Percentiles rank a stretch among this genome's conserved stretches.
phyloP scores from a whole-genome alignment of 345 rosid genomes.

The Draba incana region DNA sequence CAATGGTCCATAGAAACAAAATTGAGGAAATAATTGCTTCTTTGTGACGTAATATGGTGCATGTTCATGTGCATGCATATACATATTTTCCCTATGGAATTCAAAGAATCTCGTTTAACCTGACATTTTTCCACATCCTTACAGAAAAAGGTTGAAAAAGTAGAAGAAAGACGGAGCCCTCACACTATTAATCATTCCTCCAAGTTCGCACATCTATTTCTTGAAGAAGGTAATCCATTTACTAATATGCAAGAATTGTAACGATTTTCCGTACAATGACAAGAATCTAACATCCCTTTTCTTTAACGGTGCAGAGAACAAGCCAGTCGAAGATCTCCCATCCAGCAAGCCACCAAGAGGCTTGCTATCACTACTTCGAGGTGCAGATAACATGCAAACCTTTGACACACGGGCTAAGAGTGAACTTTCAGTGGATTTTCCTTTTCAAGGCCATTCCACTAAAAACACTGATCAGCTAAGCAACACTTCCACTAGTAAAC shows the following conservation, averaged over 20 bases:
- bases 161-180: conserved; percentile 53
- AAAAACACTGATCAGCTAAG: conserved; percentile 43
- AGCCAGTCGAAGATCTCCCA: conserved; percentile 52
- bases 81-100: conserved; percentile 9
- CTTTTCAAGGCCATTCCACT: conserved; percentile 48
- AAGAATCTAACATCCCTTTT: conserved; percentile 15
- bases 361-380: conserved; percentile 78
- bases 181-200: conserved; percentile 63
- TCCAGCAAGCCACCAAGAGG: conserved; percentile 53
- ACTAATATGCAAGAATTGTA: conserved; percentile 19
- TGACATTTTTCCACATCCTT: conserved; percentile 32
- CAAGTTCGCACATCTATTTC: conserved; percentile 85
- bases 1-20: conserved; percentile 14
- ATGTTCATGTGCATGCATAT: conserved; percentile 22
- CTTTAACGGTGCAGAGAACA: conserved; percentile 59
- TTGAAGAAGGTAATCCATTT: conserved; percentile 71
- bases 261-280: background rate
- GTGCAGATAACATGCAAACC: conserved; percentile 63
- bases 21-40: conserved; percentile 6
- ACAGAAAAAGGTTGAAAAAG: conserved; percentile 56
- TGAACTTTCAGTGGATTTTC: conserved; percentile 40
- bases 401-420: conserved; percentile 47
- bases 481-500: conserved; percentile 38
- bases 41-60: conserved; percentile 17
- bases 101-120: conserved; percentile 26